Conservation (phyloP, 495 filamentous ascomycete species). For the Neurospora sp. region DNA sequence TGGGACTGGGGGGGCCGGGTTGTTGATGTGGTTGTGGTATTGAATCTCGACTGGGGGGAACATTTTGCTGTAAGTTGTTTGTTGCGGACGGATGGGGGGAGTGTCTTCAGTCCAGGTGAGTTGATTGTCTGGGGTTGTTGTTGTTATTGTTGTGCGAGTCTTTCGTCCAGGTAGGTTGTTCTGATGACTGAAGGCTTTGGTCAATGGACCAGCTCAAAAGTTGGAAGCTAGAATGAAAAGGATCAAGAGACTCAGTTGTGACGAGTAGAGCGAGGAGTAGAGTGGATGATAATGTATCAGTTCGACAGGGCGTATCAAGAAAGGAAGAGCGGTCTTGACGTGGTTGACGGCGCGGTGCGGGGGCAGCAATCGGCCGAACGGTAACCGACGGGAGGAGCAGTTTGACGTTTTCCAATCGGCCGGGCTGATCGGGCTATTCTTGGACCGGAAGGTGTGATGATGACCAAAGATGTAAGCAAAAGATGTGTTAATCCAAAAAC, state of each 20-base stretch:
- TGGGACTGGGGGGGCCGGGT: conserved; percentile 20
- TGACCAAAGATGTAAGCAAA: background rate
- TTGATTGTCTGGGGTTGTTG: background rate
- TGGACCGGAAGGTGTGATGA: background rate
- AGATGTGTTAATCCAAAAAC: background rate
- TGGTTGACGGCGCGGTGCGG: background rate
- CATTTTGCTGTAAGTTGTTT: background rate
- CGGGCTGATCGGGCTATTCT: background rate
- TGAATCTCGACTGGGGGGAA: too few species aligned
- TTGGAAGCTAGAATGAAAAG: background rate
- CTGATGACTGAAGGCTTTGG: background rate
- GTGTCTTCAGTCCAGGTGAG: background rate
- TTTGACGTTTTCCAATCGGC: background rate
- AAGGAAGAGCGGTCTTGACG: background rate
- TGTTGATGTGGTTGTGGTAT: too few species aligned
- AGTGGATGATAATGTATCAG: too few species aligned
- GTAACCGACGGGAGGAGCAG: background rate
- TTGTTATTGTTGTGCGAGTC: background rate
- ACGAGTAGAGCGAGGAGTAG: background rate
- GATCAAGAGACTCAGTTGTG: background rate
- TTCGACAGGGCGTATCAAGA: background rate
- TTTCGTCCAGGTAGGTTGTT: background rate
- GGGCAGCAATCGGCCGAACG: background rate
- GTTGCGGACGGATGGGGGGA: background rate
- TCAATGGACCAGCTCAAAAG: background rate